Base-by-base conservation (phyloP, 495 filamentous ascomycete genomes). In the Penicillium samsonianum region DNA sequence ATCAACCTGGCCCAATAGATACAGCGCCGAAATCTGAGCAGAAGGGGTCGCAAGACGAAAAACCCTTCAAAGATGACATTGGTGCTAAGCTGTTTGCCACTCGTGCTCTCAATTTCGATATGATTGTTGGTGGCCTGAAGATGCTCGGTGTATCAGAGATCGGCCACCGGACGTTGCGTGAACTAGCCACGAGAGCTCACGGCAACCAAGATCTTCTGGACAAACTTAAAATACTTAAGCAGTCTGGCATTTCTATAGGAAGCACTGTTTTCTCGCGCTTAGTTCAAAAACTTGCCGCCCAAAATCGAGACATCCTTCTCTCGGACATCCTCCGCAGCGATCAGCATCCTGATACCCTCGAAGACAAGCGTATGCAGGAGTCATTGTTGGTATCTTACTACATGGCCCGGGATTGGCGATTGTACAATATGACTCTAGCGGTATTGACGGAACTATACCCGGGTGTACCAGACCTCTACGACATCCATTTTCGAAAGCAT, bases 61-160 rank as follows among this genome's bases (percentile, higher is more conserved):
- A 65, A 38, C 65, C 62, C 1, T 72, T 73, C 49, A 76, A 72
- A 48, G 89, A 92, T 66, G 69, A 75, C 3, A 77, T 91, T 46
- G 87, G 86, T 17, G 87, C 90, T 16, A 79, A 86, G 53, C 75
- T 89, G 60, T 87, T 93, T 60, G 89, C 89, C 5, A 92, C 89
- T 17, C 80, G 71, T 20, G 81, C 86, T 55, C 77, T 91, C 28
- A 80, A 81, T 4, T 70, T 92, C 17, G 82, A 90, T 41, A 78
- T 81, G 46, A 80, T 89, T 19, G 81, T 92, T 25, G 79, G 78
- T 38, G 78, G 83, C 0, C 71, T 94, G 23, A 78, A 76, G 38
- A 83, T 87, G 63, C 79, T 93, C 50, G 84, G 85, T 3, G 74
- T 90, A 12, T 72, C 82, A 35, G 71, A 75, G 19, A 87, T 94